A percentile compares a stretch with the other conserved stretches of the same genome.
These are phyloP conservation scores for Heracleum sosnowskyi DNA, from an alignment of 129 eudicot species.

Conservation along the genomic window DNA sequence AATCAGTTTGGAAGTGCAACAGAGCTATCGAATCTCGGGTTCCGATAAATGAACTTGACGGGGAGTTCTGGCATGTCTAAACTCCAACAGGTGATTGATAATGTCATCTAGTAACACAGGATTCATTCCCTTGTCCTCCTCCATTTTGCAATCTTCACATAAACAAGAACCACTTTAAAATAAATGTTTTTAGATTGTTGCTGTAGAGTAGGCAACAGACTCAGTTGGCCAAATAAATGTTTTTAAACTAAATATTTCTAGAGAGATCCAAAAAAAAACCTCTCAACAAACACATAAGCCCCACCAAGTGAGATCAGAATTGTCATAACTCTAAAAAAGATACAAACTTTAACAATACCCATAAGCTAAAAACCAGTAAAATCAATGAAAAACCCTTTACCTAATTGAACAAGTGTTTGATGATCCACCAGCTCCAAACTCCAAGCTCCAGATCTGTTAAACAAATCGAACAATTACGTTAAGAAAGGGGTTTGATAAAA, in stretches of 20 bases:
- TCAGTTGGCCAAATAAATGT: no score
- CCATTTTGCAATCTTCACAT: constrained; percentile 13
- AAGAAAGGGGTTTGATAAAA: no score
- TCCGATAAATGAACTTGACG: constrained; percentile 69
- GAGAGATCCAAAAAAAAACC: background rate
- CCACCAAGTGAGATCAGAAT: background rate
- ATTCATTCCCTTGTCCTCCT: constrained; percentile 49
- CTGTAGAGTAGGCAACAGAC: no score
- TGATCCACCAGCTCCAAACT: no score
- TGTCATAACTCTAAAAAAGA: background rate
- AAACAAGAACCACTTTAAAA: background rate
- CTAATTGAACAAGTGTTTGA: no score
- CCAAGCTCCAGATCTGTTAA: no score
- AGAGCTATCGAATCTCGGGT: constrained; percentile 63
- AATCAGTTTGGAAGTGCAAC: constrained; percentile 40
- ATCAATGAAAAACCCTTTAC: no score
- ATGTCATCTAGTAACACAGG: constrained; percentile 52
- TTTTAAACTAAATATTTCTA: background rate
- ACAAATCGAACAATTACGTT: no score
- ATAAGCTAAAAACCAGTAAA: background rate
- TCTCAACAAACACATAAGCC: background rate
- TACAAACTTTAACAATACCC: constrained; percentile 4
- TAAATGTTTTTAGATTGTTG: background rate
- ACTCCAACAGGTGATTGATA: constrained; percentile 53
- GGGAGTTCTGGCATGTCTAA: constrained; percentile 45